These are phyloP conservation scores for Leccinum rimulosum DNA, from an alignment of 768 basidiomycete species.

Conservation along the genomic window DNA sequence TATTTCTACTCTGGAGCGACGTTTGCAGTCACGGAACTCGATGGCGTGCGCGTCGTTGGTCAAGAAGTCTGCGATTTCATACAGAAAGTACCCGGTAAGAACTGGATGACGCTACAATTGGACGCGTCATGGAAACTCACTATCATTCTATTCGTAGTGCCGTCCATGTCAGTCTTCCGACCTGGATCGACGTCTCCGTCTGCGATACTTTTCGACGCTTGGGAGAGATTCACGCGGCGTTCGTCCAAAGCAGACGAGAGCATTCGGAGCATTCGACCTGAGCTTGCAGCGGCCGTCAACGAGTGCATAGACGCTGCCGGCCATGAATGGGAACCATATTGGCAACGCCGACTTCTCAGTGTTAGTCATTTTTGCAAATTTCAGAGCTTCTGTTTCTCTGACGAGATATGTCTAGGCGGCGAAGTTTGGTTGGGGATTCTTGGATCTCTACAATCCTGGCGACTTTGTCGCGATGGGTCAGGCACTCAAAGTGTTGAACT, in stretches of 20 bases:
- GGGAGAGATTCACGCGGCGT: constrained; percentile 79
- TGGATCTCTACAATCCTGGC: constrained; percentile 89
- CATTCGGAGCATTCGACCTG: constrained; percentile 83
- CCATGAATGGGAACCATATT: constrained; percentile 84
- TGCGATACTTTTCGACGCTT: constrained; percentile 90
- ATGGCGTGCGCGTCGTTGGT: constrained; percentile 84
- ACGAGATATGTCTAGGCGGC: constrained; percentile 64
- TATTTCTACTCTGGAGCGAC: constrained; percentile 77
- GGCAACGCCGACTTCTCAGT: constrained; percentile 84
- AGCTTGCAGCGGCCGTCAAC: constrained; percentile 83
- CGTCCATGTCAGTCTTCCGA: constrained; percentile 79
- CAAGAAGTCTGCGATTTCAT: constrained; percentile 83
- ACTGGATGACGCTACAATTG: background rate
- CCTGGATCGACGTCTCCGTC: constrained; percentile 92
- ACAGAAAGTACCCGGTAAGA: constrained; percentile 87
- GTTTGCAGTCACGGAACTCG: constrained; percentile 80
- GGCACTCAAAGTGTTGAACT: constrained; percentile 90
- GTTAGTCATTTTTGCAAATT: constrained; percentile 40
- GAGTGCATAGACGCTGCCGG: constrained; percentile 94
- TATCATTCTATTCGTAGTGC: constrained; percentile 42
- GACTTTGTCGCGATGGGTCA: constrained; percentile 94
- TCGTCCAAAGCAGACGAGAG: constrained; percentile 93
- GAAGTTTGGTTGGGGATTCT: constrained; percentile 90
- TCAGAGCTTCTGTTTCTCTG: background rate
- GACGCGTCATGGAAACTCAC: background rate